Percentiles rank a stretch among this genome's conserved stretches.
Conservation (phyloP, 2,329 filamentous ascomycete genomes). For the Chaetomiaceae sp. region DNA sequence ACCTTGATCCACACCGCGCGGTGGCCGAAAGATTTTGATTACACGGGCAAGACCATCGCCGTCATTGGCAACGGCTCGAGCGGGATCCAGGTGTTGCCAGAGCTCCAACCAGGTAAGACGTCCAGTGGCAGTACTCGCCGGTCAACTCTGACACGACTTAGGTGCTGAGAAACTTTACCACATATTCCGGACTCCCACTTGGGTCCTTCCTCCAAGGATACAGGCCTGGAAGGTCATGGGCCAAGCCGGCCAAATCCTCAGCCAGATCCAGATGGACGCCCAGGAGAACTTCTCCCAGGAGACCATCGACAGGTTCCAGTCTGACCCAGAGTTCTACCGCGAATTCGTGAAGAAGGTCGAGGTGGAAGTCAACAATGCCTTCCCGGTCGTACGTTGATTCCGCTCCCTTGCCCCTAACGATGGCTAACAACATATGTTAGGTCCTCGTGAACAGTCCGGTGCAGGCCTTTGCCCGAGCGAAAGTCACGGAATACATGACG, state of each 20-base stretch:
- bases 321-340: conserved; percentile 43
- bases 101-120: conserved; percentile 41
- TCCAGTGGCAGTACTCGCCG: background rate
- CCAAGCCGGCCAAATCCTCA: conserved; percentile 35
- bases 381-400: conserved; percentile 37
- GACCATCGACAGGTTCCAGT: conserved; percentile 45
- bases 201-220: conserved; percentile 37
- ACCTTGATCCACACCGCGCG: conserved; percentile 49
- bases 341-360: conserved; percentile 46
- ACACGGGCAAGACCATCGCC: conserved; percentile 47
- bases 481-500: conserved; percentile 45
- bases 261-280: conserved; percentile 39
- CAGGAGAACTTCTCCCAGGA: conserved; percentile 40
- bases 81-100: conserved; percentile 50
- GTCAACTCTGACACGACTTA: conserved; percentile 19
- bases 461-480: conserved; percentile 39
- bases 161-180: conserved; percentile 36
- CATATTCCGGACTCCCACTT: conserved; percentile 40
- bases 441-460: conserved; percentile 38
- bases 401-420: background rate
- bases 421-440: conserved; percentile 24
- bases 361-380: conserved; percentile 40
- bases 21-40: conserved; percentile 49
- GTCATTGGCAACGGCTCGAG: conserved; percentile 56
- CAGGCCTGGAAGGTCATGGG: conserved; percentile 37